Percentiles rank a stretch among this genome's conserved stretches.
Conservation (phyloP, 306 rosid genomes). For the Canavalia ensiformis region DNA sequence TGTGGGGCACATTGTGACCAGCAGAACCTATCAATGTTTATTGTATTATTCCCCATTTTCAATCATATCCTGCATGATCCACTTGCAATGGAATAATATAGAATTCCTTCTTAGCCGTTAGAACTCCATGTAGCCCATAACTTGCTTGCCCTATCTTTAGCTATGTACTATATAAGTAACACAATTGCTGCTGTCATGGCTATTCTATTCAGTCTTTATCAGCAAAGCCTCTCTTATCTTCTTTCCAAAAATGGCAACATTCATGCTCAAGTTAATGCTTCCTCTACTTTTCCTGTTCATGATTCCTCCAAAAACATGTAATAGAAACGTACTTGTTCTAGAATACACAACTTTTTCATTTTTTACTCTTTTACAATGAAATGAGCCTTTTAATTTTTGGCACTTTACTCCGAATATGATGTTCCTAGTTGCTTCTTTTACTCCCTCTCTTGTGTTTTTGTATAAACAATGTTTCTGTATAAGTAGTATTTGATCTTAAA, state of each 20-base stretch:
- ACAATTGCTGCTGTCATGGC: neutral
- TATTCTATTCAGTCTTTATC: slow-evolving; percentile 35
- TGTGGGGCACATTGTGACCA: slow-evolving; percentile 22
- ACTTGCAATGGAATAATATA: slow-evolving; percentile 44
- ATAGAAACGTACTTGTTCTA: slow-evolving; percentile 1
- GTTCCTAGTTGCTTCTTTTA: neutral
- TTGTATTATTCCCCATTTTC: neutral
- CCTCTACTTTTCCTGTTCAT: slow-evolving; percentile 62
- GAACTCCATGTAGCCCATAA: slow-evolving; percentile 9
- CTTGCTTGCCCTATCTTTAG: slow-evolving; percentile 11
- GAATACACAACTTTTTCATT: neutral
- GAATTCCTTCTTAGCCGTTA: slow-evolving; percentile 40
- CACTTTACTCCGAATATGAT: neutral
- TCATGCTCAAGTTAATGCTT: slow-evolving; percentile 48
- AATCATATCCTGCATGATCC: slow-evolving; percentile 39
- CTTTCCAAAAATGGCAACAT: slow-evolving; percentile 57
- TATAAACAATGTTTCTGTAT: too few species aligned
- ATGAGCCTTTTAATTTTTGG: neutral
- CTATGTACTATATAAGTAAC: slow-evolving; percentile 14
- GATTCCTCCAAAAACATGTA: slow-evolving; percentile 67
- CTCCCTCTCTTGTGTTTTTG: neutral
- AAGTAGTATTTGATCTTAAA: neutral
- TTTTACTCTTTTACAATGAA: neutral
- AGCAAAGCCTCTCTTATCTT: slow-evolving; percentile 41
- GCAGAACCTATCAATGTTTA: neutral